These are phyloP conservation scores for Mallotus repandus DNA, from an alignment of 441 rosid species.

Conservation along the genomic window DNA sequence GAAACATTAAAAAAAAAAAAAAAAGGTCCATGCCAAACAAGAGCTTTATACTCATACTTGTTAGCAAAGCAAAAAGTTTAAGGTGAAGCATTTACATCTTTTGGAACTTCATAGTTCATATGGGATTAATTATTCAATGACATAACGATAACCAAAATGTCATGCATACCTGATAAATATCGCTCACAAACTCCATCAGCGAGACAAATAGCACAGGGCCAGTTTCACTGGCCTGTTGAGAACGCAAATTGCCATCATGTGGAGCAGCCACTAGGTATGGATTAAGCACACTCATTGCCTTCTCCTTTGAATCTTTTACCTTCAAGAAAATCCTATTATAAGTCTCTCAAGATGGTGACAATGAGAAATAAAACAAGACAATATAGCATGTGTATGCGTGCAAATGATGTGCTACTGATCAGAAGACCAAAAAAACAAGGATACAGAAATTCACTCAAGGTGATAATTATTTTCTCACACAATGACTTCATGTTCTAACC, in stretches of 20 bases:
- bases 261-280: conserved; percentile 53
- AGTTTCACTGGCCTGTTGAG: conserved; percentile 52
- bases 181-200: conserved; percentile 90
- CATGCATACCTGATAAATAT: conserved; percentile 76
- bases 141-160: conserved; percentile 8
- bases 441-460: not conserved
- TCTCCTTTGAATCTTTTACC: conserved; percentile 95
- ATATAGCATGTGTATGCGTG: not conserved
- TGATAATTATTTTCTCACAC: not conserved
- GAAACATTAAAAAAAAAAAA: not conserved
- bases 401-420: not conserved
- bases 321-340: conserved; percentile 33
- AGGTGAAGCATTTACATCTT: conserved; percentile 8
- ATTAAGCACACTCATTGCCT: conserved; percentile 72
- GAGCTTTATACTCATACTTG: not conserved
- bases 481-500: not conserved
- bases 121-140: not conserved
- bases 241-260: conserved; percentile 53
- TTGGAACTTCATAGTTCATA: conserved; percentile 7
- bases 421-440: not conserved
- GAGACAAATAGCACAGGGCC: conserved; percentile 65
- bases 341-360: conserved; percentile 25
- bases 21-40: not conserved
- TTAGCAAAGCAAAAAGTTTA: not conserved
- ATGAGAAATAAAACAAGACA: not conserved